Base-by-base conservation (phyloP, 257 asterid genomes). In the Phtheirospermum japonicum region DNA sequence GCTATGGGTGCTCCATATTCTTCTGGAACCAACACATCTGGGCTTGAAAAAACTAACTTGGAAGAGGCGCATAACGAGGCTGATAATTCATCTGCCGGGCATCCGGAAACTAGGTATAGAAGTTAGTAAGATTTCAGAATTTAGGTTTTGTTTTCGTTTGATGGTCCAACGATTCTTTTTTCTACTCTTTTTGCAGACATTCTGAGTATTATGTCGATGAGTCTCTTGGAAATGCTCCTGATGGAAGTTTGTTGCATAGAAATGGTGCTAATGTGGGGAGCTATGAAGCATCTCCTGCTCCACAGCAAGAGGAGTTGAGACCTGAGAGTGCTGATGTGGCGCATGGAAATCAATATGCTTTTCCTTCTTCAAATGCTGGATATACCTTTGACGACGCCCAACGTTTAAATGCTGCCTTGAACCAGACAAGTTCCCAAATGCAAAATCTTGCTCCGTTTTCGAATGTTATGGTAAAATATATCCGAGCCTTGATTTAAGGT, bases 121-220 rank as follows among this genome's bases (percentile, higher is more conserved):
- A 68, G 20, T 49, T 63, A 14, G 26, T 52, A 6, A 56, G 34
- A n/a, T 63, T 37, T 70, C 51, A 28, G 46, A 56, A 55, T 58
- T 18, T n/a, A n/a, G n/a, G n/a, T 19, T 18, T 36, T 4, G 53
- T 4, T 58, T 31, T 16, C 71, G 16, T 14, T 34, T 54, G 39
- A 12, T 40, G 23, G 7, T 18, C 33, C 30, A 54, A 69, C 30
- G 12, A 66, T 63, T 31, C 64, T 51, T 66, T 62, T n/a, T 60
- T 59, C 23, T 34, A 48, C 64, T 68, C 57, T 65, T 72, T 23
- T 45, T 66, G 81, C 95, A 90, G 96, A 63, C 82, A 73, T 71
- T 65, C 86, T 0, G 93, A 85, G 59, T 83, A 81, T 73, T 87
- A 80, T 71, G 80, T 67, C 7, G 93, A 83, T 4, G 90, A 83